Evolutionary conservation across 768 basidiomycete genomes (phyloP), one percentile per base, ranked within the genome.

Genomic region (Boletales sp.): DNA sequence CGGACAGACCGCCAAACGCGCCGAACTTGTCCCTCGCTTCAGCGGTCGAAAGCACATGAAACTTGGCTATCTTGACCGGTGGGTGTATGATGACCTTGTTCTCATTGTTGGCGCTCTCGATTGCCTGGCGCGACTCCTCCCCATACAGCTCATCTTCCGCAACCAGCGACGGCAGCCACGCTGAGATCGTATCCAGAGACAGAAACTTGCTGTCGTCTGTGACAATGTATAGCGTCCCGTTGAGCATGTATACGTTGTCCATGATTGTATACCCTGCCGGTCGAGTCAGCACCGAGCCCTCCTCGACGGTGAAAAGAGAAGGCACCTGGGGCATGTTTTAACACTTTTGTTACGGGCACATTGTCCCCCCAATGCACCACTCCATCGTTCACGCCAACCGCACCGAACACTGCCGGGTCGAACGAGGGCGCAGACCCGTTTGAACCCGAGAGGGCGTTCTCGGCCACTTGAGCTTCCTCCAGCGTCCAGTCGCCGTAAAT

Each of bases 221-320:
- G 32, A 94, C 83, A 51, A 94, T 66, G 65, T 82, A 90, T 52
- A 90, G 77, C 3, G 82, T 81, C 10, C 83, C 83, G 55, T 87
- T 83, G 58, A 78, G 72, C n/a, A 87, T 68, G 59, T 86, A 80
- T n/a, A 90, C 75, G 52, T 90, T 86, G 59, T 94, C 89, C 48
- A 94, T 72, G 39, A 93, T 79, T 1, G 88, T 91, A 69, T 84
- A 90, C 4, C 93, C 93, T 94, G 56, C 32, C 24, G 24, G 24
- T 7, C 24, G 24, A 27, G 37, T 30, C 32, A 40, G 11, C 21
- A 50, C 46, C 52, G 29, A 59, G 45, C 34, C 21, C 24, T 10
- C 8, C 30, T 18, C 11, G 14, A 41, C 7, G 8, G 6, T 14
- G 13, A 50, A 8, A 10, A 43, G 27, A n/a, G 5, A 56, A 14